A percentile compares a stretch with the other conserved stretches of the same genome.
These are phyloP conservation scores for Suillus spraguei DNA, from an alignment of 768 basidiomycete species.

Conservation along the genomic window DNA sequence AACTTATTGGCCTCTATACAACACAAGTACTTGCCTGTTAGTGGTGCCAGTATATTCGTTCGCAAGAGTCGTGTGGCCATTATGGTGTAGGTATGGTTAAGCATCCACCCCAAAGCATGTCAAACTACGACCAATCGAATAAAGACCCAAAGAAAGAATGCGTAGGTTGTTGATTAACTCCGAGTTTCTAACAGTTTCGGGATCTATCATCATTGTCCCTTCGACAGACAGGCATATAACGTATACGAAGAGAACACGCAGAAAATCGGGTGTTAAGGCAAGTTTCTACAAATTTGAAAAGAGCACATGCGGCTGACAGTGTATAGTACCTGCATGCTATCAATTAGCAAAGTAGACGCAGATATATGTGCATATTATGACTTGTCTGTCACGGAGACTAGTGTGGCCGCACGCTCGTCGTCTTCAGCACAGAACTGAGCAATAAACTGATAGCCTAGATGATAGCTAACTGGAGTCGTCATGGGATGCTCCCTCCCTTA, in stretches of 20 bases:
- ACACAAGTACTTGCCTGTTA: constrained; percentile 53
- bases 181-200: constrained; percentile 84
- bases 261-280: constrained; percentile 74
- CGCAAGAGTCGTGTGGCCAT: constrained; percentile 87
- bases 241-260: constrained; percentile 67
- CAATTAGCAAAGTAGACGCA: constrained; percentile 4
- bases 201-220: constrained; percentile 94
- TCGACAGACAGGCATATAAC: constrained; percentile 79
- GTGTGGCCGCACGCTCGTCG: constrained; percentile 77
- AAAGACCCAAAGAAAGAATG: constrained; percentile 81
- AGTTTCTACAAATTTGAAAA: constrained; percentile 84
- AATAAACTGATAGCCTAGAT: constrained; percentile 64
- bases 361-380: constrained; percentile 40
- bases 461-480: too few species aligned
- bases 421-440: constrained; percentile 78
- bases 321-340: constrained; percentile 72
- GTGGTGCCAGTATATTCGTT: constrained; percentile 82
- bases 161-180: constrained; percentile 83
- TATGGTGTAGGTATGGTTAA: constrained; percentile 85
- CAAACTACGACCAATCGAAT: background rate
- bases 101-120: constrained; percentile 45
- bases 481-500: too few species aligned
- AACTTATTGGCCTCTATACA: background rate
- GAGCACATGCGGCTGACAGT: constrained; percentile 79
- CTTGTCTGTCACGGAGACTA: constrained; percentile 84